Evolutionary conservation across 306 rosid species (phyloP), one percentile per base, ranked within the genome.

Genomic region (Lathyrus oleraceus): DNA sequence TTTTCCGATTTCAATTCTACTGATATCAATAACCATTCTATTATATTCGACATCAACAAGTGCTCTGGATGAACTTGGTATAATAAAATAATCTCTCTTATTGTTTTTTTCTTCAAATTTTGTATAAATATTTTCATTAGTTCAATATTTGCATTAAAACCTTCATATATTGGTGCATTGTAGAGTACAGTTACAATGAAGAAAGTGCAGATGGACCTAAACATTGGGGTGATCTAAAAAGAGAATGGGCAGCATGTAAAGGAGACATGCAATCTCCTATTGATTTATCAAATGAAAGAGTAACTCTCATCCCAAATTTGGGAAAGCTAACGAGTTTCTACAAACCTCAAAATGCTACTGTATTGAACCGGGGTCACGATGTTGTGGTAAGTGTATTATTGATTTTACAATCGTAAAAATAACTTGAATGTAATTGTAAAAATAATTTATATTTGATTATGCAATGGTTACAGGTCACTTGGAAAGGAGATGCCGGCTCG

Each of bases 241-340:
- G 65, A 67, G 91, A 70, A 63, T 87, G 93, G 93, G 77, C 51
- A 30, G 70, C 62, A 0, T 87, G 96, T 56, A 79, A 86, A 44
- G 96, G 96, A 69, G 20, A 51, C 6, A 36, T 72, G 60, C 96
- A 87, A 61, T 89, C 93, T 72, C 91, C 96, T 7, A 77, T 90
- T 45, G 89, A 90, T 70, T 70, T 90, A 78, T 38, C 78, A 12
- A 61, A 16, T 14, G 14, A 3, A 1, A 67, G 80, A 38, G 80
- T 81, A 5, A 56, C 56, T 60, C 12, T 82, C 45, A 47, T 71
- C 8, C 81, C 86, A 3, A 44, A 65, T 15, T 69, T 60, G 13
- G 67, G 74, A 12, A 42, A 65, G 10, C 52, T 89, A 2, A 77
- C 70, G 48, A 79, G 47, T 15, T 49, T 1, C 62, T 86, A 87